These are phyloP conservation scores for Lactifluus pinguis DNA, from an alignment of 768 basidiomycete genomes.

Conservation along the genomic window DNA sequence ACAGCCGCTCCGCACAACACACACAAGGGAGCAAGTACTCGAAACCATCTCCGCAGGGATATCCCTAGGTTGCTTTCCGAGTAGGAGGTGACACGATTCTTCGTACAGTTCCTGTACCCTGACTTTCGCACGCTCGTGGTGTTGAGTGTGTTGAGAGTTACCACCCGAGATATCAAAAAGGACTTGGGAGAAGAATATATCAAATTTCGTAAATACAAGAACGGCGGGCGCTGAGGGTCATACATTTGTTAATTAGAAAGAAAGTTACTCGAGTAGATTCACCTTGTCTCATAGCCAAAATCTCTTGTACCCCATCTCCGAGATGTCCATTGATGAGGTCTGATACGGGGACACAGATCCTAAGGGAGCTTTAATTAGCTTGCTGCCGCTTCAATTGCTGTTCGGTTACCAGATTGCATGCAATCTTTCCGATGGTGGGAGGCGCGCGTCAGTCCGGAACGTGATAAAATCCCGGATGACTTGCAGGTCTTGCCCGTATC, in stretches of 20 bases:
- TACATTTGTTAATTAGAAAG: not conserved
- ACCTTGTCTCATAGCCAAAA: slow-evolving; percentile 3
- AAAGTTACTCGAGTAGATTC: not conserved
- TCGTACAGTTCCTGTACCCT: not conserved
- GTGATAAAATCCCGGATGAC: not conserved
- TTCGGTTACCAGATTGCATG: slow-evolving; percentile 5
- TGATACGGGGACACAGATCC: not conserved
- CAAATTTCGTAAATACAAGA: slow-evolving; percentile 3
- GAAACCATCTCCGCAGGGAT: not conserved
- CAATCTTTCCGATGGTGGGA: not conserved
- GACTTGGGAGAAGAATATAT: not conserved
- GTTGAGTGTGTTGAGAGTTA: not conserved
- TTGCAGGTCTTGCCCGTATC: not conserved
- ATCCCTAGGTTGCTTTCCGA: not conserved
- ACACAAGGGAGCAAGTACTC: not conserved
- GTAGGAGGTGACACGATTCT: not conserved
- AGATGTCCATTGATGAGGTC: not conserved
- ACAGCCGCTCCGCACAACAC: not conserved
- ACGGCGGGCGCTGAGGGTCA: not conserved
- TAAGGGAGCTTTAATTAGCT: not conserved
- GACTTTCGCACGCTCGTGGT: not conserved
- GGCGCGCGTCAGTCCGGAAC: not conserved
- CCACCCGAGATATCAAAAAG: not conserved
- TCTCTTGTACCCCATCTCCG: not conserved
- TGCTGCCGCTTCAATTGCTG: not conserved